A percentile compares a stretch with the other conserved stretches of the same genome.
Conservation (phyloP, 2,329 filamentous ascomycete species). For the Talaromyces sp. region DNA sequence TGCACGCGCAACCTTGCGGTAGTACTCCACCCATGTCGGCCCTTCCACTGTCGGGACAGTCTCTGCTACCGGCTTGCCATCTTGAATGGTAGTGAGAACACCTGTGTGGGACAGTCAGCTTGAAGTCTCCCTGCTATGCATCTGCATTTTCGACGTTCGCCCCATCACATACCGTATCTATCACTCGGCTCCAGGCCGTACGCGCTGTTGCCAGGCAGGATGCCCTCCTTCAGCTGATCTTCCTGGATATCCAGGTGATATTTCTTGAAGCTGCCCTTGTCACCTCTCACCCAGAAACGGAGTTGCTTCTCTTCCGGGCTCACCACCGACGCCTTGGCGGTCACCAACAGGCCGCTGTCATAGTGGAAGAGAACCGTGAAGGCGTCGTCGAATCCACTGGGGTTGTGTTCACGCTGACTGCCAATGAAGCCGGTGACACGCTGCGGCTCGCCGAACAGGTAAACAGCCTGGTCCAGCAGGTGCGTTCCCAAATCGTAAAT, state of each 20-base stretch:
- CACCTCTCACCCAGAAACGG: slow-evolving; percentile 72
- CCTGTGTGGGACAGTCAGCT: slow-evolving; percentile 19
- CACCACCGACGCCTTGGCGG: slow-evolving; percentile 64
- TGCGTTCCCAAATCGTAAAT: slow-evolving; percentile 74
- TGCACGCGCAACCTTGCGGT: slow-evolving; percentile 52
- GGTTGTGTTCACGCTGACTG: slow-evolving; percentile 60
- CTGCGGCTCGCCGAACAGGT: slow-evolving; percentile 65
- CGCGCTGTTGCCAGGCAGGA: slow-evolving; percentile 55
- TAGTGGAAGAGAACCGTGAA: slow-evolving; percentile 65
- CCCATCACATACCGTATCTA: slow-evolving; percentile 46
- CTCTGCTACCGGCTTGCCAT: slow-evolving; percentile 49
- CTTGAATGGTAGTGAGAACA: slow-evolving; percentile 51
- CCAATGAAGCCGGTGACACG: slow-evolving; percentile 64
- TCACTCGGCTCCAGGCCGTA: slow-evolving; percentile 63
- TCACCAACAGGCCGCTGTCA: slow-evolving; percentile 57
- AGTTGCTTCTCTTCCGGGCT: slow-evolving; percentile 66
- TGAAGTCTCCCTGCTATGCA: not conserved
- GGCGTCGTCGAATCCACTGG: slow-evolving; percentile 43
- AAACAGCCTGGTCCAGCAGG: slow-evolving; percentile 69
- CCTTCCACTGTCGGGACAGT: slow-evolving; percentile 54
- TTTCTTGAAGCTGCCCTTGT: slow-evolving; percentile 71
- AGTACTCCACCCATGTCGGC: slow-evolving; percentile 66
- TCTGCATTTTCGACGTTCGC: not conserved
- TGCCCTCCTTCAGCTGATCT: slow-evolving; percentile 63
- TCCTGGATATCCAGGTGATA: slow-evolving; percentile 69